Base-by-base conservation (phyloP, 2,329 filamentous ascomycete species). In the Mycosphaerella arachidis region DNA sequence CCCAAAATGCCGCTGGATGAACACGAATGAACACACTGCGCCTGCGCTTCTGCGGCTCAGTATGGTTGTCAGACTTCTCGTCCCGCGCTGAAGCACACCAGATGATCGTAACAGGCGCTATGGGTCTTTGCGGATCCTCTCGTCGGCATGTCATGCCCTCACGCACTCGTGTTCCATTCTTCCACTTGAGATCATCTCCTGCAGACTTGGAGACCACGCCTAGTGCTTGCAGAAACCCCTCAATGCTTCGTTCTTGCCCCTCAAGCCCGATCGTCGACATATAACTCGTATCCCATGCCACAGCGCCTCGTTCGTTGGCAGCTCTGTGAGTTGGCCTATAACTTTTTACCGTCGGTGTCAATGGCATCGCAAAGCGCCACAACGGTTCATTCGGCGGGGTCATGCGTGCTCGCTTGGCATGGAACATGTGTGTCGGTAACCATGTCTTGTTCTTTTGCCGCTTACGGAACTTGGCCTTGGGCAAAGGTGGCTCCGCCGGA, bases 241-340 rank as follows among this genome's bases (percentile, higher is more conserved):
- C 79, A 45, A 96, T 77, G 56, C 86, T 87, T 31, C 78, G 74
- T 45, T 84, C 78, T 13, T 79, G 77, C 0, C 92, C 94, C 66
- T 88, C 86, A 3, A 97, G 72, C 13, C 87, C 83, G 65, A 97
- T 88, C 1, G 91, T 96, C 67, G 90, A 90, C 79, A 94, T 89
- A 72, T 97, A 99, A 73, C 92, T 97, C 79, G 86, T 90, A 75
- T 99, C 94, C 92, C 93, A 97, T 0, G 87, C 87, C 48, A 97
- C 80, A 24, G 88, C 88, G 5, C 94, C 92, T 65, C 87, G 85
- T 55, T 87, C 82, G 30, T 86, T 86, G 55, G 86, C 85, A 24
- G 91, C 88, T 64, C 92, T 86, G 77, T 97, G 92, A 0, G 91
- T 94, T 50, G 91, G 86, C 54, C 94, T 82, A 72, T 97, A 97